Evolutionary conservation across 331 rosid species (phyloP).

Genomic region (Quercus lobata): DNA sequence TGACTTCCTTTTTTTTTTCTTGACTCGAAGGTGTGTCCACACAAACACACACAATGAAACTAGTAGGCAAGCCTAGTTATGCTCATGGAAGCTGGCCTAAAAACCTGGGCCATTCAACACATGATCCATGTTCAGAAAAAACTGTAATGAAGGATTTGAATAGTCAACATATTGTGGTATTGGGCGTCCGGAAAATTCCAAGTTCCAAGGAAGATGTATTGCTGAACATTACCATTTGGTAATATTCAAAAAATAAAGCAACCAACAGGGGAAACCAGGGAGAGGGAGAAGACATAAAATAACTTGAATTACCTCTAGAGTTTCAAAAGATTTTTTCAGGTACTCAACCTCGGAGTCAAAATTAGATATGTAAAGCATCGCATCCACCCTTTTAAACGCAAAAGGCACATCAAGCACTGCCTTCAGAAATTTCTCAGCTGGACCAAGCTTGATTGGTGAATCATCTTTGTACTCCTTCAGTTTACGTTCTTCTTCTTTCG

Average conservation of each 20-base stretch:
- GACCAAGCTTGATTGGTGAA: slow-evolving; percentile 79
- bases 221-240: neutral
- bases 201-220: no score
- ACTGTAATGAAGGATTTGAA: no score
- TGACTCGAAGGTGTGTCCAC: no score
- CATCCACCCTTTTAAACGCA: slow-evolving; percentile 86
- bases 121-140: no score
- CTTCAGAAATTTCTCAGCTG: slow-evolving; percentile 92
- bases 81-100: no score
- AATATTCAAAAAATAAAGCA: neutral
- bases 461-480: slow-evolving; percentile 74
- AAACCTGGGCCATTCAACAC: no score
- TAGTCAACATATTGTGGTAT: no score
- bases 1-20: no score
- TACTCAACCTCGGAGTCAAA: slow-evolving; percentile 90
- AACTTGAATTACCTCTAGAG: slow-evolving; percentile 61
- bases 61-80: no score
- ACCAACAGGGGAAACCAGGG: neutral
- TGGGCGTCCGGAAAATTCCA: no score
- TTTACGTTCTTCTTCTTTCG: slow-evolving; percentile 93
- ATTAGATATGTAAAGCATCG: slow-evolving; percentile 86
- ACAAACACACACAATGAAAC: no score
- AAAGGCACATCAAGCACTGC: slow-evolving; percentile 88
- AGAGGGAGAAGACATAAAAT: neutral
- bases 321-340: slow-evolving; percentile 73